Conservation (phyloP, 2,329 filamentous ascomycete genomes). For the Cladophialophora bantiana region DNA sequence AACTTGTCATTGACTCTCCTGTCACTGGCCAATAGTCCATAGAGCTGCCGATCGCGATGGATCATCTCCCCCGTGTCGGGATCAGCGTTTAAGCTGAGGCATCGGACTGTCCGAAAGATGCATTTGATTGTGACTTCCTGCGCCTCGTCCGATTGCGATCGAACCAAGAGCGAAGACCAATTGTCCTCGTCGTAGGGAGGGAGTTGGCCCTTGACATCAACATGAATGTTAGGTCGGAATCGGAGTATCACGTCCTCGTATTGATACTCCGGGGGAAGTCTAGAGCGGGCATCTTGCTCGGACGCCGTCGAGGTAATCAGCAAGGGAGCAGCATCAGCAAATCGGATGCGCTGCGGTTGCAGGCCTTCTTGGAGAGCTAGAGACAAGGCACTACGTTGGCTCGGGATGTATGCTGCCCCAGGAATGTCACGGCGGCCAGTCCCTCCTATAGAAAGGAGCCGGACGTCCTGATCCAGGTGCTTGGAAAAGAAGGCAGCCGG, state of each 20-base stretch:
- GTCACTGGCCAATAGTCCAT: slow-evolving; percentile 37
- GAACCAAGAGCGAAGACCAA: slow-evolving; percentile 37
- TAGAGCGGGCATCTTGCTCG: slow-evolving; percentile 34
- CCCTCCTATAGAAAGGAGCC: slow-evolving; percentile 37
- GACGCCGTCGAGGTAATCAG: slow-evolving; percentile 38
- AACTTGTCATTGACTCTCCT: slow-evolving; percentile 39
- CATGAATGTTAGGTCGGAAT: slow-evolving; percentile 38
- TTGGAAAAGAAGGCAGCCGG: slow-evolving; percentile 37
- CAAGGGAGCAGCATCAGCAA: slow-evolving; percentile 38
- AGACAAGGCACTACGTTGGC: slow-evolving; percentile 35
- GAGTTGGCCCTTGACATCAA: slow-evolving; percentile 33
- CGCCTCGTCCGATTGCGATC: slow-evolving; percentile 32
- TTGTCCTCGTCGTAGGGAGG: slow-evolving; percentile 39
- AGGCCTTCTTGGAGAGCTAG: slow-evolving; percentile 36
- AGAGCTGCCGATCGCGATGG: slow-evolving; percentile 36
- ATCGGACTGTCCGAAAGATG: slow-evolving; percentile 38
- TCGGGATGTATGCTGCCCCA: slow-evolving; percentile 39
- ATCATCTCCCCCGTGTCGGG: slow-evolving; percentile 40
- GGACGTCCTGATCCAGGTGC: slow-evolving; percentile 36
- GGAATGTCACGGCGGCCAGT: slow-evolving; percentile 39
- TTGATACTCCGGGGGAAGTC: slow-evolving; percentile 33
- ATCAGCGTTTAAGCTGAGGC: slow-evolving; percentile 38
- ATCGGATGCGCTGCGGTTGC: slow-evolving; percentile 38
- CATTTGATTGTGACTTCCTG: slow-evolving; percentile 40
- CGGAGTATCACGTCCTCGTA: slow-evolving; percentile 38